Base-by-base conservation (phyloP, 2,329 filamentous ascomycete species). In the Colletotrichum noveboracense region DNA sequence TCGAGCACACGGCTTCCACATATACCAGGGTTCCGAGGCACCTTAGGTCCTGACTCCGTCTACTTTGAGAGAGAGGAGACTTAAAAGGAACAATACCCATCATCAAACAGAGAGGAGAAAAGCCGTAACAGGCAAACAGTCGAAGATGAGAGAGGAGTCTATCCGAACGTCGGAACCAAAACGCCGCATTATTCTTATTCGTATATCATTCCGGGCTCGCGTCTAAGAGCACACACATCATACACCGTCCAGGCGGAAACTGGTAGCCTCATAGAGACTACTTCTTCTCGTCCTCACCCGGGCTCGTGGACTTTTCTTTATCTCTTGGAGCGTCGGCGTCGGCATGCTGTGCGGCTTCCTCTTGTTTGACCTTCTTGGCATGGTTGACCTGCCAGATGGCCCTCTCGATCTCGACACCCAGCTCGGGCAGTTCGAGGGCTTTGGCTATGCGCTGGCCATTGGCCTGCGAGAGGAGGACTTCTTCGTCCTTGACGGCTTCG, bases 311-410 rank as follows among this genome's bases (percentile, higher is more conserved):
- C 10, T 76, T 73, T 71, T 71, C 62, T 58, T 80, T 79, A 62
- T 80, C 78, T 43, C 79, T 77, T 48, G 76, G 75, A 36, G 65
- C 16, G 30, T 73, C 36, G 65, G 67, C 70, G 30, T 78, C 76
- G 8, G 76, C 62, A 38, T 69, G 55, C 55, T 76, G 60, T 18
- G 68, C 64, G 34, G 70, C 71, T 34, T 77, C 80, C 76, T 85
- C 84, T 66, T 80, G 78, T 70, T 87, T 85, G 24, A 86, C 85
- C 60, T 87, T 85, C 67, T 83, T 80, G 70, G 86, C 85, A 58
- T 83, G 86, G 79, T 92, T 89, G 4, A 96, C 93, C 83, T 96
- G 94, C 88, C 92, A 92, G 74, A 95, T 92, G 7, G 94, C 94
- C 58, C 94, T 87, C 80, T 96, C 94, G 1, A 96, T 88, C 82